These are phyloP conservation scores for Hanseniaspora hatyaiensis DNA, from an alignment of 805 yeast genomes.

Conservation along the genomic window DNA sequence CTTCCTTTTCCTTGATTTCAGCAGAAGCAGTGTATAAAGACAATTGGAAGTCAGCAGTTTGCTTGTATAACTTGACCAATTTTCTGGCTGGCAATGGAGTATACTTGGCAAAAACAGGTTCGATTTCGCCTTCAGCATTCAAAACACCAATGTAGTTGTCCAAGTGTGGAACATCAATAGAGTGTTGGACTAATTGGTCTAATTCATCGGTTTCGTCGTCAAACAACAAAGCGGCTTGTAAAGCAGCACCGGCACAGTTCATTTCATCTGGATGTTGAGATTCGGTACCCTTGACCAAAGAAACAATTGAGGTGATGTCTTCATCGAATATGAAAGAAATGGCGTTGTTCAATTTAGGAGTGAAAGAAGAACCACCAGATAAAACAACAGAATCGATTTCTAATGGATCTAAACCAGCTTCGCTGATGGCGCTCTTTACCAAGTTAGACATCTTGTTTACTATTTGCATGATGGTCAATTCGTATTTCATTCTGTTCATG, in stretches of 20 bases:
- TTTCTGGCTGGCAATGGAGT: conserved; percentile 87
- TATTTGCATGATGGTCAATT: conserved; percentile 69
- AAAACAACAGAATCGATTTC: conserved; percentile 85
- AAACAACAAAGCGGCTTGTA: conserved; percentile 76
- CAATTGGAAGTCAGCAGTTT: conserved; percentile 50
- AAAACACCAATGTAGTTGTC: conserved; percentile 74
- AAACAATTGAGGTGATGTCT: conserved; percentile 48
- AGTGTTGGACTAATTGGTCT: conserved; percentile 65
- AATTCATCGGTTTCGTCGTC: conserved; percentile 73
- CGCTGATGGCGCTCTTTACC: conserved; percentile 58
- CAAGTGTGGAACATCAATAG: conserved; percentile 75
- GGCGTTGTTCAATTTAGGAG: conserved; percentile 78
- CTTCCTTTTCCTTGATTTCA: conserved; percentile 71
- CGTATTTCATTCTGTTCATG: conserved; percentile 88
- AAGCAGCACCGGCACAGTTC: conserved; percentile 87
- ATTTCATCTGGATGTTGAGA: conserved; percentile 82
- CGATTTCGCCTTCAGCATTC: conserved; percentile 58
- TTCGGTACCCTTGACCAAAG: conserved; percentile 69
- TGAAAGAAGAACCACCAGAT: conserved; percentile 86
- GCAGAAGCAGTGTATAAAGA: conserved; percentile 79
- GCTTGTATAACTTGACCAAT: conserved; percentile 50
- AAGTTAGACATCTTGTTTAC: conserved; percentile 66
- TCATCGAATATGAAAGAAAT: conserved; percentile 71
- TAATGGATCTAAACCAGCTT: conserved; percentile 73
- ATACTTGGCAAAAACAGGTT: conserved; percentile 63